These are phyloP conservation scores for Theileria parva DNA, from an alignment of 169 alveolate species.

Conservation along the genomic window DNA sequence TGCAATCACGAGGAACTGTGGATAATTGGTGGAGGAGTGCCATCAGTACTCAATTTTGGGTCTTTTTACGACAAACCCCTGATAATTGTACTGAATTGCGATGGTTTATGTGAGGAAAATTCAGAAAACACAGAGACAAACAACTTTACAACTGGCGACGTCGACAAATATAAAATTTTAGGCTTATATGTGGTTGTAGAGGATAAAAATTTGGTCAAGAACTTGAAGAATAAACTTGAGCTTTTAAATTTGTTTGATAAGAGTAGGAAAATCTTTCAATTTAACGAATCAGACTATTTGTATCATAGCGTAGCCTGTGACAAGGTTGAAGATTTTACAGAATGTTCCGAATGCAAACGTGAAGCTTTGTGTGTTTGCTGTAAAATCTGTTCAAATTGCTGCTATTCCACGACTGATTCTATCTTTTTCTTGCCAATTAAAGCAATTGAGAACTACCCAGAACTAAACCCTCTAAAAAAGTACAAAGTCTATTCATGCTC, in stretches of 20 bases:
- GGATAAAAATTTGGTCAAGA: constrained; percentile 6
- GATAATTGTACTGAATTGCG: constrained; percentile 4
- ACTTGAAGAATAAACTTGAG: constrained; percentile 19
- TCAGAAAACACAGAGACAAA: neutral
- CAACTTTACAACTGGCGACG: neutral
- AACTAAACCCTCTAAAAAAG: neutral
- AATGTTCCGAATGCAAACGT: neutral
- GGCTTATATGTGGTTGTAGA: neutral
- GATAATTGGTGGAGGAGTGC: constrained; percentile 29
- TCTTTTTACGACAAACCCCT: constrained; percentile 11
- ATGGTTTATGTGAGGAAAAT: neutral
- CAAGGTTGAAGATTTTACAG: neutral
- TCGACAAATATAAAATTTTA: neutral
- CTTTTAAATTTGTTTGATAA: constrained; percentile 25
- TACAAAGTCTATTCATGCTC: neutral
- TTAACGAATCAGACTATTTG: neutral
- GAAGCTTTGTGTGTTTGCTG: neutral
- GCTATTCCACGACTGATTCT: neutral
- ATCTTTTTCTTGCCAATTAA: neutral
- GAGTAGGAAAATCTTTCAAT: constrained; percentile 16
- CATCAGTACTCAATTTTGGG: neutral
- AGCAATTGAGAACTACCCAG: neutral
- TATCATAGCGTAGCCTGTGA: neutral
- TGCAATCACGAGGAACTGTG: constrained; percentile 25
- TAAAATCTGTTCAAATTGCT: neutral